Percentiles rank a stretch among this genome's conserved stretches.
These are phyloP conservation scores for Ustilago crameri DNA, from an alignment of 1,284 basidiomycete genomes.

Conservation along the genomic window DNA sequence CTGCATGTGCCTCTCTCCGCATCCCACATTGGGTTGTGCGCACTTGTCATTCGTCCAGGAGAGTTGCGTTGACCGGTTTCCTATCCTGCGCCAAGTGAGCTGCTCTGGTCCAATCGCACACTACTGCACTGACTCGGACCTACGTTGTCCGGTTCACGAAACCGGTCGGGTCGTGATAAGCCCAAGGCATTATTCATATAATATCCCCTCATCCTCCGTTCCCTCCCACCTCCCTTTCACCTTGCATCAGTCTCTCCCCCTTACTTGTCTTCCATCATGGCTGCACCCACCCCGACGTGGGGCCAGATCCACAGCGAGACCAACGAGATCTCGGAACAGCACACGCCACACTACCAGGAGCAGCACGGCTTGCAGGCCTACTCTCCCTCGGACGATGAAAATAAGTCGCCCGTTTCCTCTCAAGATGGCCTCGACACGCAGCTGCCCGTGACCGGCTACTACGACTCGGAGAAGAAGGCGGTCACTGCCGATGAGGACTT, in stretches of 20 bases:
- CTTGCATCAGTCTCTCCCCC: constrained; percentile 2
- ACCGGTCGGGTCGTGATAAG: too few species aligned
- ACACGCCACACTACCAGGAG: constrained; percentile 37
- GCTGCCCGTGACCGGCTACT: constrained; percentile 41
- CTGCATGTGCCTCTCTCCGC: constrained; percentile 12
- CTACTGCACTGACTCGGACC: constrained; percentile 19
- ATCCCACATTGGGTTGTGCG: neutral
- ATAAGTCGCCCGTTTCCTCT: constrained; percentile 44
- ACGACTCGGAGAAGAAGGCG: constrained; percentile 45
- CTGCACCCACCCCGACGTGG: constrained; percentile 41
- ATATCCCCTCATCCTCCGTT: neutral
- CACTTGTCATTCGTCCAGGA: constrained; percentile 9
- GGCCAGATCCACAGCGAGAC: constrained; percentile 48
- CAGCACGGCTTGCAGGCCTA: constrained; percentile 28
- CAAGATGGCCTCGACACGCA: constrained; percentile 30
- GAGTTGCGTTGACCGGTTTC: neutral
- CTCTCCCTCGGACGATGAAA: constrained; percentile 34
- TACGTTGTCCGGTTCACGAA: neutral
- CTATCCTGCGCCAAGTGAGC: too few species aligned
- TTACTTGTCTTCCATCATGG: constrained; percentile 19
- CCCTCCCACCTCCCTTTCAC: neutral
- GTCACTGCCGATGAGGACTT: constrained; percentile 39
- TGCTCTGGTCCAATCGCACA: constrained; percentile 1
- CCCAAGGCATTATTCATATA: neutral
- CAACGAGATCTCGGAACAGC: constrained; percentile 49